phyloP scores from a whole-genome alignment of 495 filamentous ascomycete genomes.

The Trichoderma parareesei region DNA sequence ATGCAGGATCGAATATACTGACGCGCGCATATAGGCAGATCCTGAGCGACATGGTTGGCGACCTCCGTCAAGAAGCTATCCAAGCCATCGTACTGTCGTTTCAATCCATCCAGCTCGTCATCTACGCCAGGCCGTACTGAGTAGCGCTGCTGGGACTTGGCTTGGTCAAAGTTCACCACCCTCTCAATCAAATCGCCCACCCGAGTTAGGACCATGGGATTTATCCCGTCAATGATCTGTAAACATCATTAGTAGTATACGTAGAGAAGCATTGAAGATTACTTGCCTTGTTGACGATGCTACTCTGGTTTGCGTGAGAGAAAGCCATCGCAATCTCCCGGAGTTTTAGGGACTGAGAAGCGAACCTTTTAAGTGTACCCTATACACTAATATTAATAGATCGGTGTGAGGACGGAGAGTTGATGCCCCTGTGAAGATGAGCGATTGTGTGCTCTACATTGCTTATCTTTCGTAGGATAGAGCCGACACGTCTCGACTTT shows the following conservation, averaged over 20 bases:
- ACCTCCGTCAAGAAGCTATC: slow-evolving; percentile 61
- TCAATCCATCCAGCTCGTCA: slow-evolving; percentile 67
- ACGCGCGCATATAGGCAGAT: slow-evolving; percentile 50
- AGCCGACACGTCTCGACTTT: slow-evolving; percentile 47
- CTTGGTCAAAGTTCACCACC: slow-evolving; percentile 76
- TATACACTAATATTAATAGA: slow-evolving; percentile 60
- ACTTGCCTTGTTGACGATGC: slow-evolving; percentile 51
- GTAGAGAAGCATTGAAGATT: neutral
- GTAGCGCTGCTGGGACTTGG: slow-evolving; percentile 62
- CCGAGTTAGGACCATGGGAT: slow-evolving; percentile 46
- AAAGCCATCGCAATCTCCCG: slow-evolving; percentile 57
- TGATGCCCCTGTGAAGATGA: slow-evolving; percentile 69
- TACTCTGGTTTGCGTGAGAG: slow-evolving; percentile 43
- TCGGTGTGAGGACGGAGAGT: slow-evolving; percentile 48
- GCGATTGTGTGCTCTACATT: slow-evolving; percentile 66
- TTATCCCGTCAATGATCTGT: slow-evolving; percentile 34
- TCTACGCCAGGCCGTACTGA: slow-evolving; percentile 68
- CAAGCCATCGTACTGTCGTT: slow-evolving; percentile 68
- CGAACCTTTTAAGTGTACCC: slow-evolving; percentile 50
- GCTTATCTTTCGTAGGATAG: slow-evolving; percentile 63
- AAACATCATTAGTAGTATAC: slow-evolving; percentile 11
- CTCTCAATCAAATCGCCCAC: slow-evolving; percentile 64
- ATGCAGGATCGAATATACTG: slow-evolving; percentile 57
- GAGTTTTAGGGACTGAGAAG: slow-evolving; percentile 56
- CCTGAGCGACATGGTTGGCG: slow-evolving; percentile 50